Evolutionary conservation across 441 rosid genomes (phyloP), one percentile per base, ranked within the genome.

Genomic region (Pelargonium cotyledonis): DNA sequence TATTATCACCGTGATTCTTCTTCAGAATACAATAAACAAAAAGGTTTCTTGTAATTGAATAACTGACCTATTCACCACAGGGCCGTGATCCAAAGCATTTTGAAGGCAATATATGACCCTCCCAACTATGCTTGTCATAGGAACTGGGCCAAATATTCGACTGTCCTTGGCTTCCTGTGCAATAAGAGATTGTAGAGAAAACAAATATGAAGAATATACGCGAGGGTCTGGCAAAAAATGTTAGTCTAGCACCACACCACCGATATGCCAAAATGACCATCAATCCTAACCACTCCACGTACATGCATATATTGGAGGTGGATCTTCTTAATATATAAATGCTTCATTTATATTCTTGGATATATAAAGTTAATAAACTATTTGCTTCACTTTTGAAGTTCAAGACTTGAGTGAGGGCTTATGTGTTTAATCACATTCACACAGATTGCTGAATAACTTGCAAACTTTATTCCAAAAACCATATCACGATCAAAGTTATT

Each of bases 1-100:
- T 51, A 63, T 8, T 14, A 21, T 21, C 43, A 31, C 31, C 46
- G 46, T 68, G 58, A 44, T 14, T 26, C 51, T 60, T 66, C 44
- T 40, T 40, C 6, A 5, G 44, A 7, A 40, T 40, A 47, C 15
- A 46, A 44, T 10, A n/a, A 11, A 47, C 63, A 70, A 19, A 38
- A 57, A 15, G 5, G 16, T 57, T 38, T 65, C 51, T 26, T 41
- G 53, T 47, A 71, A 38, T 70, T 9, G 16, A 65, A 62, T 53
- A 77, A 23, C 76, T 67, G 63, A 91, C 99, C 99, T 94, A 84
- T 94, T 94, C 79, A 76, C 77, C 51, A 94, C 91, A 1, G 96
- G 96, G 71, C 96, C 99, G 61, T 95, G 97, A 74, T 95, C 99
- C 35, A 90, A 90, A 23, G 91, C 94, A 9, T 89, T 86, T 71